phyloP scores from a whole-genome alignment of 148 eudicot species.

The Rhododendron griersonianum region DNA sequence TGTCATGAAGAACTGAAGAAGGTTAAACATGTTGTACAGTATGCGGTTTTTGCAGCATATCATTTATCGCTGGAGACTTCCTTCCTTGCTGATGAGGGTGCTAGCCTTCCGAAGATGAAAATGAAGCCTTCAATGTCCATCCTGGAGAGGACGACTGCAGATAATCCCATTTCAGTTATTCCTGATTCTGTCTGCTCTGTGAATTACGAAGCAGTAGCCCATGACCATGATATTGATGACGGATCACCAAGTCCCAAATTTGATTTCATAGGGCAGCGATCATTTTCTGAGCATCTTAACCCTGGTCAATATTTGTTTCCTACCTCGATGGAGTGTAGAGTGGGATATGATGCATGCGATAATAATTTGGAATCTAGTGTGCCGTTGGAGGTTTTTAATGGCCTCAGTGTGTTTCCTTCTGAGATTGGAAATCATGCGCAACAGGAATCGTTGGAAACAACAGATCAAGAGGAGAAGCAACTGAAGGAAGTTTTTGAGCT shows the following conservation, averaged over 20 bases:
- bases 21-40: constrained; percentile 79
- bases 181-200: constrained; percentile 21
- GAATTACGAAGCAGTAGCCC: constrained; percentile 15
- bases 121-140: constrained; percentile 25
- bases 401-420: constrained; percentile 9
- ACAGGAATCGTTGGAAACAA: constrained; percentile 21
- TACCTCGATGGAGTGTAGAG: constrained; percentile 22
- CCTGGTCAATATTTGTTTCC: constrained; percentile 18
- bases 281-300: constrained; percentile 19
- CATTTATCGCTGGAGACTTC: constrained; percentile 92
- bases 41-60: constrained; percentile 92
- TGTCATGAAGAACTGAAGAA: constrained; percentile 75
- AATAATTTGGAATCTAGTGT: constrained; percentile 26
- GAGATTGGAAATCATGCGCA: constrained; percentile 20
- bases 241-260: constrained; percentile 18
- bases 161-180: constrained; percentile 26
- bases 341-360: constrained; percentile 22
- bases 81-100: constrained; percentile 97
- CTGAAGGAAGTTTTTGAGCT: constrained; percentile 15
- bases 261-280: constrained; percentile 26
- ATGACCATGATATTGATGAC: constrained; percentile 18
- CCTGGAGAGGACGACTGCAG: constrained; percentile 32
- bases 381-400: constrained; percentile 18
- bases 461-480: constrained; percentile 28
- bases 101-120: constrained; percentile 67